Evolutionary conservation across 768 basidiomycete genomes (phyloP), one percentile per base, ranked within the genome.

Genomic region (Cyclocybe aegerita): DNA sequence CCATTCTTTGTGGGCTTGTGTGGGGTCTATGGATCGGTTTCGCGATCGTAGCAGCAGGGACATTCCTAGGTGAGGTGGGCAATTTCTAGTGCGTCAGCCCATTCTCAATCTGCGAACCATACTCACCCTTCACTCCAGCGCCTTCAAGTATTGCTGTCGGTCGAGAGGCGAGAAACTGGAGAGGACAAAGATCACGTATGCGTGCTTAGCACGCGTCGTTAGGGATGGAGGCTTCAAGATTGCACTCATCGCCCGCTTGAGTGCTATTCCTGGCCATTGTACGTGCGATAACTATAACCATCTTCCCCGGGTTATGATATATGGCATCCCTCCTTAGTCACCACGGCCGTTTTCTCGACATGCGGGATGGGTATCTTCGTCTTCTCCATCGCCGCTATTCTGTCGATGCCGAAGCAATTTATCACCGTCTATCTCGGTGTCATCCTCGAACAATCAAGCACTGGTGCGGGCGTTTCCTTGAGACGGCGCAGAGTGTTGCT

Each of bases 381-480:
- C 29, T 97, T 95, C 67, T 73, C 81, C 44, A 53, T 90, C 6
- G 93, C 94, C 16, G 88, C 93, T 4, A 69, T 93, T 57, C 71
- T 94, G 12, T 90, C 91, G 14, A 68, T 93, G 62, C 93, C 93
- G 6, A 95, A 95, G 63, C 93, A 97, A 65, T 86, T 97, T 59
- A 80, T 93, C 57, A 90, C 88, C 7, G 94, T 97, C 9, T 97
- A 97, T 62, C 78, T 95, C 11, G 93, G 93, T 33, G 91, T 90
- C 30, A 74, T 89, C 29, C 65, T 91, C n/a, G 81, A 87, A 55
- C 70, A 79, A 48, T 72, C 77, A 3, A 66, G 58, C 5, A 69
- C 60, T 15, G 75, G 73, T 71, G 7, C 23, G 65, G 23, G 23
- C 23, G 23, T 3, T 5, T 23, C 23, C 5, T 23, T 23, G 23